A percentile compares a stretch with the other conserved stretches of the same genome.
These are phyloP conservation scores for Aspergillus sp. DNA, from an alignment of 2,329 filamentous ascomycete species.

Conservation along the genomic window DNA sequence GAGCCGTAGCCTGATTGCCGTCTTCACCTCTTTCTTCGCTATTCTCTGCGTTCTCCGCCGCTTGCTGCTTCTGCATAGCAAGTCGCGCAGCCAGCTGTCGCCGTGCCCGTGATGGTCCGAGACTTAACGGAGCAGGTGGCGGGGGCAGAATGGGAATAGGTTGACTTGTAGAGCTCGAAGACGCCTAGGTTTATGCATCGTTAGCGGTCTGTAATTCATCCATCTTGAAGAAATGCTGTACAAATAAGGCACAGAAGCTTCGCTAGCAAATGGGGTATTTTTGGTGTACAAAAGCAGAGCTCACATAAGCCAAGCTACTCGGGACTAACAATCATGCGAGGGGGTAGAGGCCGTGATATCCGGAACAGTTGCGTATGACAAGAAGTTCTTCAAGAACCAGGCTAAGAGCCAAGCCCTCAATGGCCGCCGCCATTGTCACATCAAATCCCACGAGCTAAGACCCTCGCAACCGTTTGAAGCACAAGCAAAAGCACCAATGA, in stretches of 20 bases:
- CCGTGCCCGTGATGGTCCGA: conserved; percentile 80
- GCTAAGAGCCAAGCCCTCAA: conserved; percentile 16
- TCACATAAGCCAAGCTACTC: conserved; percentile 9
- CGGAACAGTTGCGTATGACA: conserved; percentile 17
- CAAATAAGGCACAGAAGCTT: neutral
- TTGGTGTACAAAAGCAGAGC: conserved; percentile 7
- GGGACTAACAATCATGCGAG: conserved; percentile 7
- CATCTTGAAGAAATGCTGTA: neutral
- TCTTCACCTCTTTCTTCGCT: conserved; percentile 26
- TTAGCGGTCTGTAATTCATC: conserved; percentile 13
- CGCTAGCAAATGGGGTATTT: neutral
- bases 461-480: conserved; percentile 10
- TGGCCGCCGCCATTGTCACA: conserved; percentile 12
- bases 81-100: conserved; percentile 87
- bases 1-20: conserved; percentile 8
- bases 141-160: conserved; percentile 44
- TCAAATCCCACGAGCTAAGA: conserved; percentile 15
- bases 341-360: conserved; percentile 13
- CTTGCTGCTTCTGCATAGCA: conserved; percentile 68
- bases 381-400: conserved; percentile 20
- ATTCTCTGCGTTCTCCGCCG: conserved; percentile 45
- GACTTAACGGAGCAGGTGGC: conserved; percentile 77
- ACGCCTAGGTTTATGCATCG: conserved; percentile 19
- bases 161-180: conserved; percentile 35
- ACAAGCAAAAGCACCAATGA: neutral